Evolutionary conservation across 768 basidiomycete species (phyloP).

Genomic region (Mycena olivaceomarginata): DNA sequence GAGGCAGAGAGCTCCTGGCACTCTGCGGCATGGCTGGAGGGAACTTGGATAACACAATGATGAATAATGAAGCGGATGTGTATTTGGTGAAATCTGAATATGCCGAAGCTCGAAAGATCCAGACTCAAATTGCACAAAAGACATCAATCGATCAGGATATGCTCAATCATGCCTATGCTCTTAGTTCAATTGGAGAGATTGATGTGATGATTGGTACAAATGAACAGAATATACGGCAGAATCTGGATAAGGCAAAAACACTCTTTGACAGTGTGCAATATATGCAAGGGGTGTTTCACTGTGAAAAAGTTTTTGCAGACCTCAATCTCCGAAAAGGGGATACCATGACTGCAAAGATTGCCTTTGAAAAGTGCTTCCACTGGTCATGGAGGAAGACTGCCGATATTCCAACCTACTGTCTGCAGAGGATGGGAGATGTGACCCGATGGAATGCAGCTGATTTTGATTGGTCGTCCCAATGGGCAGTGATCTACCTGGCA

Average conservation of each 20-base stretch:
- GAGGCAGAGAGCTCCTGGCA: neutral
- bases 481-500: too few species aligned
- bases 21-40: neutral
- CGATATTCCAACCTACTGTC: too few species aligned
- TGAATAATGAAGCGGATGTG: neutral
- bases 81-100: conserved; percentile 5
- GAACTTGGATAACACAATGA: neutral
- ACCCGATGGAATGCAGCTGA: too few species aligned
- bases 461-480: too few species aligned
- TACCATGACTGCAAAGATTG: too few species aligned
- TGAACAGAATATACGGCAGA: neutral
- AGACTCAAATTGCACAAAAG: neutral
- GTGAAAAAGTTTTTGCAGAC: too few species aligned
- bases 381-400: too few species aligned
- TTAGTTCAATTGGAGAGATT: neutral
- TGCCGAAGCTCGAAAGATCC: neutral
- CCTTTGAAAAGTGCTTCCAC: too few species aligned
- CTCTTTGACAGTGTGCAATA: neutral
- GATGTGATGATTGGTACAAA: neutral
- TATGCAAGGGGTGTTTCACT: too few species aligned
- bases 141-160: neutral
- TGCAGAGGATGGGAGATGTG: too few species aligned
- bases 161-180: neutral
- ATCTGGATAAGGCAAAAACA: neutral
- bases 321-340: too few species aligned